These are phyloP conservation scores for Exophiala spinifera DNA, from an alignment of 2,329 filamentous ascomycete species.

Conservation along the genomic window DNA sequence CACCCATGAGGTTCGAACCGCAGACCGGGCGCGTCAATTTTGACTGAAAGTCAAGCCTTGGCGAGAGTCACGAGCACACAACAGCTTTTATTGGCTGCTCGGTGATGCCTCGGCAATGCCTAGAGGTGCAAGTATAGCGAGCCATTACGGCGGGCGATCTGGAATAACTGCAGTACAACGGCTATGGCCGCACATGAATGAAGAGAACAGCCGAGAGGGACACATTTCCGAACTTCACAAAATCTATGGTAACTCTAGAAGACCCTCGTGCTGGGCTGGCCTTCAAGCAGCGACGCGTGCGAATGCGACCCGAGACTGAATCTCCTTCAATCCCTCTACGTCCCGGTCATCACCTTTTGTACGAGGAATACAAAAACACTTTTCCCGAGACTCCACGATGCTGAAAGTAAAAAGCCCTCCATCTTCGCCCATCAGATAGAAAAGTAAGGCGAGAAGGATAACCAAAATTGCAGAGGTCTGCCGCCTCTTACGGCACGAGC, in stretches of 20 bases:
- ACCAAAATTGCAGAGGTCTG: conserved; percentile 18
- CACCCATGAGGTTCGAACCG: conserved; percentile 10
- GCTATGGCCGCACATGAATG: neutral
- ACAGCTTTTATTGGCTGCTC: conserved; percentile 1
- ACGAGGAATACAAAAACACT: conserved; percentile 9
- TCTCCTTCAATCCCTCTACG: conserved; percentile 4
- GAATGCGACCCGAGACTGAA: conserved; percentile 14
- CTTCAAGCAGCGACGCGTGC: conserved; percentile 6
- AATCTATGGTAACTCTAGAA: conserved; percentile 14
- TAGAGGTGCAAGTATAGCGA: neutral
- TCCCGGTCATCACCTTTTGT: conserved; percentile 7
- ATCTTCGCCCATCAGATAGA: conserved; percentile 3
- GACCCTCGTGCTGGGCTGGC: conserved; percentile 9
- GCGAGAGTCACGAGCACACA: neutral
- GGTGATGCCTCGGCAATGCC: neutral
- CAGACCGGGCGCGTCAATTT: conserved; percentile 1
- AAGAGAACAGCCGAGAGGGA: neutral
- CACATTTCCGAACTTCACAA: neutral
- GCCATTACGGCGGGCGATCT: neutral
- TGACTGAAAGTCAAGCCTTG: conserved; percentile 4
- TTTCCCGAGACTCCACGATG: conserved; percentile 24
- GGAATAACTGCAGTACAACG: neutral
- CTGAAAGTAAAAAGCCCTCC: conserved; percentile 6
- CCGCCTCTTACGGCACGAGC: conserved; percentile 3
- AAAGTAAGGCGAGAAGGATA: conserved; percentile 13